Evolutionary conservation across 106 monocot genomes (phyloP), one percentile per base, ranked within the genome.

Genomic region (Acanthochlamys bracteata): DNA sequence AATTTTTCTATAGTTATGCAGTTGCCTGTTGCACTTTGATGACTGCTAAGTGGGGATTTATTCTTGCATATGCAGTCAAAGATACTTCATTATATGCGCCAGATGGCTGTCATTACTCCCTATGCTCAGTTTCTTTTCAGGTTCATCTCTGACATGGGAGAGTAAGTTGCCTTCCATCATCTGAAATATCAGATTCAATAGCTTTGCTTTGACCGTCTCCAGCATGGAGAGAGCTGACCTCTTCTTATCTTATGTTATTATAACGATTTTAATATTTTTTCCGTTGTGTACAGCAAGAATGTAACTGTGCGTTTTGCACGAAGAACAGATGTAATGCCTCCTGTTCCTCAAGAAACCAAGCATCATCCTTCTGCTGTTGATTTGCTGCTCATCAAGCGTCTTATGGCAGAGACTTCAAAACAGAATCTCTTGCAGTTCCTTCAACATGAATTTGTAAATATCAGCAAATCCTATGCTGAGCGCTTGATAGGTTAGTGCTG

Each of bases 361-460:
- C 81, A 91, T 60, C 96, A 96, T 69, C 96, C 96, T n/a, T 96
- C 96, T 67, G 87, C 96, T 47, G 96, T 96, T 70, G 96, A 96
- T 80, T 74, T 96, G 42, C 78, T 96, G 43, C 96, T 96, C 24
- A 96, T 96, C 40, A 96, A 96, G 64, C 82, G 91, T 33, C 72
- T 96, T 25, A 81, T 88, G 55, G 72, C 91, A 52, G 96, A 96
- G 70, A 91, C 91, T 65, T 85, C 91, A 55, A 96, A 91, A 66
- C 79, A 75, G 61, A 96, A 74, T 57, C 90, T 96, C 71, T 72
- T 82, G 71, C 96, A 91, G 65, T 96, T 91, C 71, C 90, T 96
- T 64, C 96, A 96, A 60, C 88, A 96, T 77, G 96, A 96, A 69
- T 96, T 96, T 81, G 87, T 96, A 7, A 96, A 96, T 62, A 96